phyloP scores from a whole-genome alignment of 179 eudicot genomes.

The Corrigiola litoralis region DNA sequence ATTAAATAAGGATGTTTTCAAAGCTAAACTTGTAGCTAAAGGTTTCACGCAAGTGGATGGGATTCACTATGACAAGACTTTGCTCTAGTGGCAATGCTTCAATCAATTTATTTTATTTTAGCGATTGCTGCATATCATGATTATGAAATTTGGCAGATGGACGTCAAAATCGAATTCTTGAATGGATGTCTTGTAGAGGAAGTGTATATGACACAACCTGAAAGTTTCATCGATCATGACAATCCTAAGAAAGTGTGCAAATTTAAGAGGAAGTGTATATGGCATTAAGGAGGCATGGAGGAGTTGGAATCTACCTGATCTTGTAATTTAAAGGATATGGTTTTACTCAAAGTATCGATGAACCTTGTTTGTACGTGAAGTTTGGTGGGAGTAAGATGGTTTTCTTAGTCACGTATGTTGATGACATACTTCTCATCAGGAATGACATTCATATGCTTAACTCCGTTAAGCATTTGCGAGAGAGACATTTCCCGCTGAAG shows the following conservation, averaged over 20 bases:
- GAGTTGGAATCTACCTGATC: not conserved
- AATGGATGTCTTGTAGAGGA: not conserved
- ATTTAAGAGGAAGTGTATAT: not conserved
- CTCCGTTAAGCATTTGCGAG: not conserved
- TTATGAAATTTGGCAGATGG: slow-evolving; percentile 8
- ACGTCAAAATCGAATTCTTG: not conserved
- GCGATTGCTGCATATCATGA: not conserved
- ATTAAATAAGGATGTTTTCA: too few species aligned
- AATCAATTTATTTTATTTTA: not conserved
- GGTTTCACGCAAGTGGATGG: not conserved
- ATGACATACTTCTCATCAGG: not conserved
- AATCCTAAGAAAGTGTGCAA: not conserved
- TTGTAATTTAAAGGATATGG: not conserved
- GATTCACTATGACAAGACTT: not conserved
- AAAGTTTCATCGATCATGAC: not conserved
- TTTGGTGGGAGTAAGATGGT: not conserved
- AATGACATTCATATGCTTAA: not conserved
- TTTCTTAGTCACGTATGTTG: not conserved
- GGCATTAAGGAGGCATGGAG: not conserved
- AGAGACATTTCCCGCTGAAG: not conserved
- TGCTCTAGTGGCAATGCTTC: slow-evolving; percentile 1
- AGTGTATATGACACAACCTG: not conserved
- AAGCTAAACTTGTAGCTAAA: slow-evolving; percentile 1
- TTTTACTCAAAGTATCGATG: not conserved
- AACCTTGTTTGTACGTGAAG: not conserved